A percentile compares a stretch with the other conserved stretches of the same genome.
Evolutionary conservation across 352 stramenopile species (phyloP).

Genomic region (Globisporangium viniferum): DNA sequence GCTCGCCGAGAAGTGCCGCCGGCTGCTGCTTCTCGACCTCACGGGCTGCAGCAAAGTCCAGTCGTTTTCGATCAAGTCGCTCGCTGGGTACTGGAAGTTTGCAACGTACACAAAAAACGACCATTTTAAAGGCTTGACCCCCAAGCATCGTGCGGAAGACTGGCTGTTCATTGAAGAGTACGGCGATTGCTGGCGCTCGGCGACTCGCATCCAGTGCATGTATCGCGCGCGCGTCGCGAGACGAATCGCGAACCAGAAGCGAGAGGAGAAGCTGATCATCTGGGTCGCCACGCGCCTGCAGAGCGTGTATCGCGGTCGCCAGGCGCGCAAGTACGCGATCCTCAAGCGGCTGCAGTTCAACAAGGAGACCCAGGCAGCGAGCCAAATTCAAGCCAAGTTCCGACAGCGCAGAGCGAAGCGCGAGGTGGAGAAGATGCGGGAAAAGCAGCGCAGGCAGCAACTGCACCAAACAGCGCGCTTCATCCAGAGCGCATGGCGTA

Average conservation of each 20-base stretch:
- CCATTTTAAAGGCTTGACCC: conserved; percentile 76
- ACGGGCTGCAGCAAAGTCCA: conserved; percentile 45
- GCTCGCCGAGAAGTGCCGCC: conserved; percentile 77
- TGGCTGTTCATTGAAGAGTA: conserved; percentile 87
- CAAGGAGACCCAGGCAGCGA: conserved; percentile 58
- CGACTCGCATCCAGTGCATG: conserved; percentile 62
- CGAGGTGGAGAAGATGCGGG: conserved; percentile 15
- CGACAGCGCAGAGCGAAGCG: conserved; percentile 26
- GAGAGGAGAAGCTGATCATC: conserved; percentile 43
- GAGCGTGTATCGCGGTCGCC: conserved; percentile 57
- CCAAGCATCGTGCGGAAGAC: conserved; percentile 71
- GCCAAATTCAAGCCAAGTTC: conserved; percentile 50
- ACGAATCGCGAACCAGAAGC: conserved; percentile 31
- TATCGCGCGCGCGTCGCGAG: conserved; percentile 57
- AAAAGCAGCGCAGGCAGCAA: conserved; percentile 17
- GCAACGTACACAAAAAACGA: conserved; percentile 32
- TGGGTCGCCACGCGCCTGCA: conserved; percentile 64
- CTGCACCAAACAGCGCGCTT: conserved; percentile 24
- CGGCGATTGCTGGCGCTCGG: conserved; percentile 62
- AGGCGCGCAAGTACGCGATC: conserved; percentile 46
- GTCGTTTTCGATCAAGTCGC: conserved; percentile 50
- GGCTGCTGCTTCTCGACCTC: conserved; percentile 60
- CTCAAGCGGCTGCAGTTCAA: conserved; percentile 42
- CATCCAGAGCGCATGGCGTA: conserved; percentile 47
- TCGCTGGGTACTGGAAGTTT: conserved; percentile 64